Evolutionary conservation across 371 early-diverging fungal genomes (phyloP).

Genomic region (Lichtheimia corymbifera): DNA sequence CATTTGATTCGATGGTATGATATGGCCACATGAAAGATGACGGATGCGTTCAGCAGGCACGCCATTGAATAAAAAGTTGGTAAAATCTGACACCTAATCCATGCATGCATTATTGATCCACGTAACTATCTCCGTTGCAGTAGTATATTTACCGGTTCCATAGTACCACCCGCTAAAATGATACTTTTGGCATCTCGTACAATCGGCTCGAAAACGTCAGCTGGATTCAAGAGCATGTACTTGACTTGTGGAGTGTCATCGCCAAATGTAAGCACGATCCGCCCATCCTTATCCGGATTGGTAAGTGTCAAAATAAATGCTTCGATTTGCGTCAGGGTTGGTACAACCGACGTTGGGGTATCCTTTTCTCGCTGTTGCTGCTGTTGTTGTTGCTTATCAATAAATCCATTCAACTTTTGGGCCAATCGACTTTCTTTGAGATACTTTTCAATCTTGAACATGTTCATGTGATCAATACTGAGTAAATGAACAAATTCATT

Average conservation of each 20-base stretch:
- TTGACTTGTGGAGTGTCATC: constrained; percentile 46
- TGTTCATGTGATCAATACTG: constrained; percentile 82
- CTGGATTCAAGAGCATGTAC: constrained; percentile 85
- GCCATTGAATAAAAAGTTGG: constrained; percentile 53
- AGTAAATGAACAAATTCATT: constrained; percentile 74
- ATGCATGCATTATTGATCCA: neutral
- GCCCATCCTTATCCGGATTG: constrained; percentile 70
- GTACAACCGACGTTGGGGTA: constrained; percentile 26
- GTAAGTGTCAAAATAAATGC: constrained; percentile 61
- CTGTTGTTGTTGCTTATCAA: constrained; percentile 44
- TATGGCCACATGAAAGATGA: constrained; percentile 81
- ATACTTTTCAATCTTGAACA: constrained; percentile 79
- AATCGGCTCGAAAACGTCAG: constrained; percentile 78
- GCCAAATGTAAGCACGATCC: constrained; percentile 54
- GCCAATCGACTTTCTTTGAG: constrained; percentile 74
- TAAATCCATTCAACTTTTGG: constrained; percentile 66
- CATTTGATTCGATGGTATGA: constrained; percentile 71
- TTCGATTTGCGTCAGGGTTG: constrained; percentile 56
- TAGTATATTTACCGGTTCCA: constrained; percentile 77
- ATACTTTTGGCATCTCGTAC: constrained; percentile 82
- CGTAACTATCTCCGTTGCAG: neutral
- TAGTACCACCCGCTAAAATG: constrained; percentile 95
- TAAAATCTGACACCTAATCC: constrained; percentile 44
- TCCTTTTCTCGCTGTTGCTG: constrained; percentile 7
- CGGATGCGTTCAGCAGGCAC: constrained; percentile 44